Conservation (phyloP, 768 basidiomycete genomes). For the Hygrocybe coccinea region DNA sequence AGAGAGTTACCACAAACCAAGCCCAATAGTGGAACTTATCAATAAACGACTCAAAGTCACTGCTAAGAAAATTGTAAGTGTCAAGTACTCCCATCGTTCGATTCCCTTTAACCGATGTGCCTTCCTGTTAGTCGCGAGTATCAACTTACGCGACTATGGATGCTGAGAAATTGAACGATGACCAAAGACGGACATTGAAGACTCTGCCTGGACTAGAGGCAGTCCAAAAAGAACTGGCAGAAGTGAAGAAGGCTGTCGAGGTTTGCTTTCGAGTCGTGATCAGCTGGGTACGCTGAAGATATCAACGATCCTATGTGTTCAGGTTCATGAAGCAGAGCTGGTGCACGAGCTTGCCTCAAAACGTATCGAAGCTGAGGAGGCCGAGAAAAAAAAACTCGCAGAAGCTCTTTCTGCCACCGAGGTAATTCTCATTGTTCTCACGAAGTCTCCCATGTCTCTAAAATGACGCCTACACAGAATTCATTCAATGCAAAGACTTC, state of each 20-base stretch:
- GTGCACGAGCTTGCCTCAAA: slow-evolving; percentile 51
- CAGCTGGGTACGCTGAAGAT: slow-evolving; percentile 2
- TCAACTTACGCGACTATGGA: slow-evolving; percentile 63
- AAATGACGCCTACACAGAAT: neutral
- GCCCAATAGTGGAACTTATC: slow-evolving; percentile 74
- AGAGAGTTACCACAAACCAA: slow-evolving; percentile 45
- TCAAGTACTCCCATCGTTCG: neutral
- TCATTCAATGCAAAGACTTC: slow-evolving; percentile 38
- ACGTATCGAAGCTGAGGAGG: slow-evolving; percentile 52
- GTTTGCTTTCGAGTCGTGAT: slow-evolving; percentile 35
- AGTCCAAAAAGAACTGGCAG: slow-evolving; percentile 73
- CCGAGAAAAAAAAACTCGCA: slow-evolving; percentile 50
- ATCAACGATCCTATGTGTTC: slow-evolving; percentile 6
- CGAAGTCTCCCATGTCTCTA: neutral
- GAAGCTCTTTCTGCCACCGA: slow-evolving; percentile 54
- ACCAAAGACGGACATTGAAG: slow-evolving; percentile 72
- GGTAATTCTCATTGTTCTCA: slow-evolving; percentile 34
- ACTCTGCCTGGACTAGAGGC: slow-evolving; percentile 74
- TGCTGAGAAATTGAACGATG: slow-evolving; percentile 75
- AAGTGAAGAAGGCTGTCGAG: slow-evolving; percentile 81
- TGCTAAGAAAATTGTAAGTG: slow-evolving; percentile 77
- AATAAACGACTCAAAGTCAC: slow-evolving; percentile 72
- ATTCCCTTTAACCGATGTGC: neutral
- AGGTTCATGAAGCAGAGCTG: slow-evolving; percentile 64
- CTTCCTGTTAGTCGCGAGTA: slow-evolving; percentile 62